A percentile compares a stretch with the other conserved stretches of the same genome.
phyloP scores from a whole-genome alignment of 202 grass and related monocot genomes.

The Dendrocalamus latiflorus region DNA sequence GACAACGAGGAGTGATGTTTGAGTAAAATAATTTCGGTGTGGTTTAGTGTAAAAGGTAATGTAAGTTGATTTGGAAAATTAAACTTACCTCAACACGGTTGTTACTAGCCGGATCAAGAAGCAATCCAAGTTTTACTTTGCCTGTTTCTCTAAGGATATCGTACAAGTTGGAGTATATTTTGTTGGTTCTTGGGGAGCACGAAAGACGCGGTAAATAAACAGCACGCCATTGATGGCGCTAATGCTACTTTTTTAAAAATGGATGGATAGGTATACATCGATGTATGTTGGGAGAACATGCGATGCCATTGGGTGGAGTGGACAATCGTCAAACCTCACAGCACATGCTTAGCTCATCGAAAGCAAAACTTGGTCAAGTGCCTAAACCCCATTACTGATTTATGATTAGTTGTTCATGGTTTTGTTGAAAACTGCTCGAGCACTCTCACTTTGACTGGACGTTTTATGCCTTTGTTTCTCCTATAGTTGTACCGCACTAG shows the following conservation, averaged over 20 bases:
- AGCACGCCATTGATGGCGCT: not conserved
- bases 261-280: not conserved
- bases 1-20: not conserved
- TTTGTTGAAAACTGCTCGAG: not conserved
- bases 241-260: not conserved
- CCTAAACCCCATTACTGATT: not conserved
- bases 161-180: conserved; percentile 15
- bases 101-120: conserved; percentile 12
- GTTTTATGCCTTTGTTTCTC: not conserved
- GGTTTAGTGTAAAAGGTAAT: not conserved
- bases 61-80: not conserved
- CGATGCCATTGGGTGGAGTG: conserved; percentile 18
- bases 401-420: not conserved
- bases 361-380: conserved; percentile 19
- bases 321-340: conserved; percentile 34
- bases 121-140: conserved; percentile 10
- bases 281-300: conserved; percentile 3
- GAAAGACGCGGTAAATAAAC: conserved; percentile 11
- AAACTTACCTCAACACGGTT: not conserved
- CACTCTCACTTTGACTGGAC: not conserved
- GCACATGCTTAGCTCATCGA: not conserved
- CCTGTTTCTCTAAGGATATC: not conserved
- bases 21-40: not conserved
- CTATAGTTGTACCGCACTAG: too few relatives aligned
- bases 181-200: conserved; percentile 25